Percentiles rank a stretch among this genome's conserved stretches.
These are phyloP conservation scores for Phyllostachys edulis DNA, from an alignment of 176 grass and related monocot genomes.

Conservation along the genomic window DNA sequence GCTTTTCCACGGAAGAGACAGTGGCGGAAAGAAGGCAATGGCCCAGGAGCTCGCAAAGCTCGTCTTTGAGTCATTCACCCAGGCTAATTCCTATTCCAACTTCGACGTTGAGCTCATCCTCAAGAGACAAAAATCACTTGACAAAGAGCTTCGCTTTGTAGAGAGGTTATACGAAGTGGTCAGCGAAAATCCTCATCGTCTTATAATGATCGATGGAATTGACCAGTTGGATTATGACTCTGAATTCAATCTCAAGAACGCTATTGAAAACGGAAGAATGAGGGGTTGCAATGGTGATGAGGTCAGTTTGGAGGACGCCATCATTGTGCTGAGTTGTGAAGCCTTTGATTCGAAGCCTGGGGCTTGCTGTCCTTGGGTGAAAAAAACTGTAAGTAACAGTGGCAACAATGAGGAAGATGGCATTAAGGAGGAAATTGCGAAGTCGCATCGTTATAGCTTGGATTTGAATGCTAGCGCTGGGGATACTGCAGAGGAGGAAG, in stretches of 20 bases:
- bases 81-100: constrained; percentile 1
- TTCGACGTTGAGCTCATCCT: not conserved
- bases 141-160: not conserved
- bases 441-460: constrained; percentile 27
- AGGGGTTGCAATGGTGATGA: constrained; percentile 27
- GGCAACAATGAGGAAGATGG: constrained; percentile 7
- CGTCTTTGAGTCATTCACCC: constrained; percentile 53
- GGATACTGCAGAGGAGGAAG: not conserved
- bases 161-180: constrained; percentile 40
- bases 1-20: constrained; percentile 61
- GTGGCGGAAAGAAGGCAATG: constrained; percentile 44
- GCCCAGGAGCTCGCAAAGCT: constrained; percentile 64
- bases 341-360: not conserved
- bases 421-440: not conserved
- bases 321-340: constrained; percentile 54
- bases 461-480: constrained; percentile 46
- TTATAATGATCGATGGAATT: constrained; percentile 54
- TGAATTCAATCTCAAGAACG: constrained; percentile 25
- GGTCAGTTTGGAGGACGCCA: constrained; percentile 49
- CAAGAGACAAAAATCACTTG: constrained; percentile 22
- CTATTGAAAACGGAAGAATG: constrained; percentile 24
- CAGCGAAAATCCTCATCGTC: constrained; percentile 49
- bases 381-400: not conserved
- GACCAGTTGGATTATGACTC: constrained; percentile 19
- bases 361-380: constrained; percentile 38